Conservation (phyloP, 257 asterid species). For the Handroanthus guayacan region DNA sequence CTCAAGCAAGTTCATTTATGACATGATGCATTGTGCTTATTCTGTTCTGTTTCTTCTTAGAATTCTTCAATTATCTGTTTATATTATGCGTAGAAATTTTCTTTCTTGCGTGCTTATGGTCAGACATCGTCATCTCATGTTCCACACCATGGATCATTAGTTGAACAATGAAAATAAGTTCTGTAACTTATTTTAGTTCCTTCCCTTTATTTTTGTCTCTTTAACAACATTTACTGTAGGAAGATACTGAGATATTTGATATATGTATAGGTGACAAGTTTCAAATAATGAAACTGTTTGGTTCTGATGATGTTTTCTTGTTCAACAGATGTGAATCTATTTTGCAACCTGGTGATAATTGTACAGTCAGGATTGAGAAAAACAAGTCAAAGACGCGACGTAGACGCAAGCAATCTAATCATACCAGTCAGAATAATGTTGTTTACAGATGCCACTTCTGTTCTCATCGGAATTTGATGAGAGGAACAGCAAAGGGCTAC, state of each 20-base stretch:
- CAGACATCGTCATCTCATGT: not conserved
- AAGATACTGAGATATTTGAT: too few relatives aligned
- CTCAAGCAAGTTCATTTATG: not conserved
- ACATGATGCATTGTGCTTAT: not conserved
- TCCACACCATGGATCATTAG: not conserved
- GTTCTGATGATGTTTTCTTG: constrained; percentile 31
- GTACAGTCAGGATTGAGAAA: constrained; percentile 64
- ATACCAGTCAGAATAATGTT: constrained; percentile 53
- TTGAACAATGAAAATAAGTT: not conserved
- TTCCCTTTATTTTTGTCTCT: not conserved
- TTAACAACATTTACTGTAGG: not conserved
- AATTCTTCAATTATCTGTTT: not conserved
- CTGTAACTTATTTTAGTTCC: not conserved
- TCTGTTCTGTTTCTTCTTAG: not conserved
- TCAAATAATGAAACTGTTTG: not conserved
- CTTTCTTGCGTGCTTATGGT: not conserved
- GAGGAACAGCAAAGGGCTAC: constrained; percentile 77
- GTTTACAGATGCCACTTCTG: constrained; percentile 75
- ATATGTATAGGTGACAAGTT: not conserved
- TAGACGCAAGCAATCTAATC: constrained; percentile 46
- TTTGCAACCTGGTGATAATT: constrained; percentile 73
- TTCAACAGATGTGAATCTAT: constrained; percentile 72
- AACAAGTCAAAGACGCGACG: constrained; percentile 43
- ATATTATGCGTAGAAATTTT: not conserved
- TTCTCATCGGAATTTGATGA: constrained; percentile 61